Evolutionary conservation across 768 basidiomycete species (phyloP).

Genomic region (Suillus paluster): DNA sequence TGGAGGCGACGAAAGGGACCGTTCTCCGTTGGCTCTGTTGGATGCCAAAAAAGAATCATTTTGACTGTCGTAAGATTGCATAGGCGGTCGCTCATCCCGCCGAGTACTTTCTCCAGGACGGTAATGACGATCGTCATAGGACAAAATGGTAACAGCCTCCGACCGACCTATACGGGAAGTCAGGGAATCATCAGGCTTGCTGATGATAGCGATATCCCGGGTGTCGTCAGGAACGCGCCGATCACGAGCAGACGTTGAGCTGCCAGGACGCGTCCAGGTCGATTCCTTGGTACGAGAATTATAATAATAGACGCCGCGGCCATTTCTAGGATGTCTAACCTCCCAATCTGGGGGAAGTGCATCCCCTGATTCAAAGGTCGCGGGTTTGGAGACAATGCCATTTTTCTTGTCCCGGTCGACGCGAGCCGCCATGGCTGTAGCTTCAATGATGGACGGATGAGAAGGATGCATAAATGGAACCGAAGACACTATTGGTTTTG

Average conservation of each 20-base stretch:
- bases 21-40: slow-evolving; percentile 21
- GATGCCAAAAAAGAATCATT: slow-evolving; percentile 30
- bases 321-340: slow-evolving; percentile 53
- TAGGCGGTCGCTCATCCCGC: slow-evolving; percentile 30
- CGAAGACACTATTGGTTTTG: slow-evolving; percentile 60
- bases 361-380: slow-evolving; percentile 32
- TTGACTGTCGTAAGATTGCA: slow-evolving; percentile 23
- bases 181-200: slow-evolving; percentile 26
- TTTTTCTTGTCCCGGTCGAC: slow-evolving; percentile 49
- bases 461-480: slow-evolving; percentile 59
- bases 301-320: slow-evolving; percentile 58
- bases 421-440: slow-evolving; percentile 62
- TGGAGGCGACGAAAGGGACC: slow-evolving; percentile 26
- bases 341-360: slow-evolving; percentile 66
- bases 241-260: slow-evolving; percentile 29
- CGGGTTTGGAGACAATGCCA: slow-evolving; percentile 30
- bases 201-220: slow-evolving; percentile 29
- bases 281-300: slow-evolving; percentile 59
- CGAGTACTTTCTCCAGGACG: slow-evolving; percentile 47
- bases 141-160: slow-evolving; percentile 39
- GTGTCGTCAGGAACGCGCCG: slow-evolving; percentile 25
- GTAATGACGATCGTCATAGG: slow-evolving; percentile 69
- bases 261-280: slow-evolving; percentile 60
- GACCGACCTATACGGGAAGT: slow-evolving; percentile 33
- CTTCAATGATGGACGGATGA: slow-evolving; percentile 61